Evolutionary conservation across 176 grass and related monocot species (phyloP), one percentile per base, ranked within the genome.

Genomic region (Eremochloa ophiuroides): DNA sequence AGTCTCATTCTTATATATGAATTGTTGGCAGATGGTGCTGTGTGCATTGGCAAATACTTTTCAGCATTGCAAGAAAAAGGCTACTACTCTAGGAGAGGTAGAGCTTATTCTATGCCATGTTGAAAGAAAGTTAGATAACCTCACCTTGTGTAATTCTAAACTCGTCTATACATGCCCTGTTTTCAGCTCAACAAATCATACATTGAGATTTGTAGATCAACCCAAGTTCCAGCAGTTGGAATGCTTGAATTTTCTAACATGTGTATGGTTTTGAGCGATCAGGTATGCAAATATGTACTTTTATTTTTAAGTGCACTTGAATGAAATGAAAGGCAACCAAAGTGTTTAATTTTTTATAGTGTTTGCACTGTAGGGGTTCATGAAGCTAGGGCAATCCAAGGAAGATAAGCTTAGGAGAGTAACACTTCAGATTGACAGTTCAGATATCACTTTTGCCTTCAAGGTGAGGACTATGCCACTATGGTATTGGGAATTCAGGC

Each of bases 371-470:
- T 47, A 99, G 96, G 96, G 93, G 29, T 84, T 95, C 85, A 81
- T 95, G 73, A 93, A 90, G 62, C 69, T 99, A 35, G 88, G 90
- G 42, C 81, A 91, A 82, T 88, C 93, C 16, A 93, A 89, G 74
- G 88, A 93, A 66, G 87, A 93, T 37, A 95, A 95, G 62, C 90
- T 87, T 40, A 91, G 91, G 73, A 93, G 74, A 88, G 83, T 95
- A 64, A 87, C 74, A 0, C 90, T 95, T 81, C 89, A 91, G 73
- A 91, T 95, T 87, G 93, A 93, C 74, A 82, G 73, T 82, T 93
- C 93, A 86, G 93, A 99, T 33, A 93, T 99, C 46, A 87, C 44
- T 67, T 99, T 89, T 90, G 90, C 96, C 77, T 93, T 99, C 60
- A 94, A 94, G 92, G 92, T 94, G 39, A 0, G 37, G 50, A 46